phyloP scores from a whole-genome alignment of 768 basidiomycete genomes.

The Kockovaella imperatae region DNA sequence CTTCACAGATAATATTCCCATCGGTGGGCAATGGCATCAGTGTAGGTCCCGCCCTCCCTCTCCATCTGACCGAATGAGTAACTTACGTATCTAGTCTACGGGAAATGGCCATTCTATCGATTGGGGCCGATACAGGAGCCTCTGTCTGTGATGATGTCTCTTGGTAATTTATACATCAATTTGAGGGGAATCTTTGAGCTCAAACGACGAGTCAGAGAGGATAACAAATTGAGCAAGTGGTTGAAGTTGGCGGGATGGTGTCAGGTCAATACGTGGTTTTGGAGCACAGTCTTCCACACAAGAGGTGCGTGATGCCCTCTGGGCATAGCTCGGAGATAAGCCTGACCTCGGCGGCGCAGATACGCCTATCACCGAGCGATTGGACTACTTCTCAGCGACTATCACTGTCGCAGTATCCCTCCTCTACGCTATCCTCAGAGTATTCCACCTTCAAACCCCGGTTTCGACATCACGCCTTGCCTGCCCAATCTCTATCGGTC shows the following conservation, averaged over 20 bases:
- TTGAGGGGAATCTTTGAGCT: slow-evolving; percentile 50
- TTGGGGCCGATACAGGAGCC: slow-evolving; percentile 88
- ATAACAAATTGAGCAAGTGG: slow-evolving; percentile 35
- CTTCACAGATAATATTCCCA: slow-evolving; percentile 55
- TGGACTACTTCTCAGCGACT: slow-evolving; percentile 94
- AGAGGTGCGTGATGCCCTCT: slow-evolving; percentile 56
- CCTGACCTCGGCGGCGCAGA: slow-evolving; percentile 49
- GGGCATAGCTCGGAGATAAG: background rate
- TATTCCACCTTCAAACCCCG: slow-evolving; percentile 63
- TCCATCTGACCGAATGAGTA: background rate
- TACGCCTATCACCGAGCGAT: slow-evolving; percentile 68
- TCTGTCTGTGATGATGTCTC: slow-evolving; percentile 77
- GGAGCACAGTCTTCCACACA: slow-evolving; percentile 86
- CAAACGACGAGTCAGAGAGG: slow-evolving; percentile 24
- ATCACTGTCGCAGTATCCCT: slow-evolving; percentile 72
- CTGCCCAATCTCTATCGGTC: slow-evolving; percentile 29
- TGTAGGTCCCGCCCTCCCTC: slow-evolving; percentile 22
- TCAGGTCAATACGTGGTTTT: slow-evolving; percentile 84
- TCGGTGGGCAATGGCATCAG: slow-evolving; percentile 27
- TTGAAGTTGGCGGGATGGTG: slow-evolving; percentile 49
- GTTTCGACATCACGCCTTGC: slow-evolving; percentile 11
- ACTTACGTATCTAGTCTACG: slow-evolving; percentile 51
- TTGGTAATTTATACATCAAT: slow-evolving; percentile 77
- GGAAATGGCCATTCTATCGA: slow-evolving; percentile 96
- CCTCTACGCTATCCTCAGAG: slow-evolving; percentile 66